A percentile compares a stretch with the other conserved stretches of the same genome.
These are phyloP conservation scores for Halenospora varia DNA, from an alignment of 495 filamentous ascomycete species.

Conservation along the genomic window DNA sequence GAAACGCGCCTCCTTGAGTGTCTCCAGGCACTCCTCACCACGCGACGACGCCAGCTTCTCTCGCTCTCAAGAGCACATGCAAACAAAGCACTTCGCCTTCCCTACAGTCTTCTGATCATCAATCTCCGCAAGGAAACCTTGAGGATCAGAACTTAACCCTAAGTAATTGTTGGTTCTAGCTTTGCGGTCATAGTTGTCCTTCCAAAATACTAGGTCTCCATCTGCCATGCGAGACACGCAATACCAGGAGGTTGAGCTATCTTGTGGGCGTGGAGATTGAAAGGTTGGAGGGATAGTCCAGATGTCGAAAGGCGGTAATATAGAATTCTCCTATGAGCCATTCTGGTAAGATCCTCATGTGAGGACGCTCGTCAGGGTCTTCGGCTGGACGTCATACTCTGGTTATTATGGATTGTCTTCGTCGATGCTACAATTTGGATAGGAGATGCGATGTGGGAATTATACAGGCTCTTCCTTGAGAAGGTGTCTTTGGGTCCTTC, in stretches of 20 bases:
- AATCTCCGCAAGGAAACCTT: constrained; percentile 63
- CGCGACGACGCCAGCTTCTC: constrained; percentile 29
- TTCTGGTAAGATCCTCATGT: constrained; percentile 57
- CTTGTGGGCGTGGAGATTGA: constrained; percentile 26
- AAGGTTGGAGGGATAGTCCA: constrained; percentile 41
- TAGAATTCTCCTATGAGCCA: constrained; percentile 52
- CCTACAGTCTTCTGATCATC: constrained; percentile 61
- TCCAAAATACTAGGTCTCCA: constrained; percentile 36
- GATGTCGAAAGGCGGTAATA: constrained; percentile 31
- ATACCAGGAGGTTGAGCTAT: constrained; percentile 21
- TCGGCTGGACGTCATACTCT: constrained; percentile 58
- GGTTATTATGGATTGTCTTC: constrained; percentile 37
- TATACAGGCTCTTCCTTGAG: constrained; percentile 25
- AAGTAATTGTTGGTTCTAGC: constrained; percentile 56
- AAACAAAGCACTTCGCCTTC: constrained; percentile 58
- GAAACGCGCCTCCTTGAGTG: constrained; percentile 8
- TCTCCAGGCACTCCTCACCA: constrained; percentile 20
- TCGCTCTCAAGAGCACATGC: constrained; percentile 29
- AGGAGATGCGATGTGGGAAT: constrained; percentile 23
- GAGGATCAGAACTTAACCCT: constrained; percentile 78
- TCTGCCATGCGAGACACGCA: constrained; percentile 17
- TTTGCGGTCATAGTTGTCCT: constrained; percentile 46
- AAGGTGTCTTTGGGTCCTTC: constrained; percentile 27
- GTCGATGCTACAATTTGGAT: constrained; percentile 17
- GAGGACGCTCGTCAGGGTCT: constrained; percentile 59